phyloP scores from a whole-genome alignment of 768 basidiomycete genomes.

The Clathrus columnatus region DNA sequence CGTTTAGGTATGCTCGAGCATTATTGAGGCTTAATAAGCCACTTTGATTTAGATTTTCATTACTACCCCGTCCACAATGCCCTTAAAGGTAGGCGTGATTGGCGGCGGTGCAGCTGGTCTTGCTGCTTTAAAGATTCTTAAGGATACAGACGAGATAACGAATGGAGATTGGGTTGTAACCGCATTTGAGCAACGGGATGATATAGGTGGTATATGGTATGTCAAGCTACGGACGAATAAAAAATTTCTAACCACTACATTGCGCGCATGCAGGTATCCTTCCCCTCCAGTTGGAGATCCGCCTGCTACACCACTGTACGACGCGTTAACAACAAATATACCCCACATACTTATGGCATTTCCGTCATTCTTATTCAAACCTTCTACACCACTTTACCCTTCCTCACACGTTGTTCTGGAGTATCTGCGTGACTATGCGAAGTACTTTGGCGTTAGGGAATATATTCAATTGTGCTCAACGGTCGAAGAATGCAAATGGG shows the following conservation, averaged over 20 bases:
- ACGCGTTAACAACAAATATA: conserved; percentile 74
- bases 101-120: conserved; percentile 75
- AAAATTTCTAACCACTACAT: conserved; percentile 14
- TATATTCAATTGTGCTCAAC: conserved; percentile 55
- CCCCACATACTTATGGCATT: conserved; percentile 75
- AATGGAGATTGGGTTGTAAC: conserved; percentile 52
- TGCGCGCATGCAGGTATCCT: conserved; percentile 36
- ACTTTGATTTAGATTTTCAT: no score
- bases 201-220: conserved; percentile 74
- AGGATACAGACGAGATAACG: conserved; percentile 49
- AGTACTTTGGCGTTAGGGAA: conserved; percentile 48
- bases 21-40: no score
- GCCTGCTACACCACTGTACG: conserved; percentile 64
- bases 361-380: conserved; percentile 54
- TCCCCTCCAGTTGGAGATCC: conserved; percentile 40
- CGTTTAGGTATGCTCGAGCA: no score
- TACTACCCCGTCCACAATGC: conserved; percentile 37
- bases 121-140: conserved; percentile 55
- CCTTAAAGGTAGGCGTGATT: conserved; percentile 32
- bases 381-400: conserved; percentile 65
- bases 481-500: conserved; percentile 41
- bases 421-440: conserved; percentile 65
- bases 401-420: conserved; percentile 46
- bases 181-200: conserved; percentile 55
- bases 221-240: conserved; percentile 14